A percentile compares a stretch with the other conserved stretches of the same genome.
Evolutionary conservation across 2,329 filamentous ascomycete species (phyloP).

Genomic region (Ophiocordyceps australis): DNA sequence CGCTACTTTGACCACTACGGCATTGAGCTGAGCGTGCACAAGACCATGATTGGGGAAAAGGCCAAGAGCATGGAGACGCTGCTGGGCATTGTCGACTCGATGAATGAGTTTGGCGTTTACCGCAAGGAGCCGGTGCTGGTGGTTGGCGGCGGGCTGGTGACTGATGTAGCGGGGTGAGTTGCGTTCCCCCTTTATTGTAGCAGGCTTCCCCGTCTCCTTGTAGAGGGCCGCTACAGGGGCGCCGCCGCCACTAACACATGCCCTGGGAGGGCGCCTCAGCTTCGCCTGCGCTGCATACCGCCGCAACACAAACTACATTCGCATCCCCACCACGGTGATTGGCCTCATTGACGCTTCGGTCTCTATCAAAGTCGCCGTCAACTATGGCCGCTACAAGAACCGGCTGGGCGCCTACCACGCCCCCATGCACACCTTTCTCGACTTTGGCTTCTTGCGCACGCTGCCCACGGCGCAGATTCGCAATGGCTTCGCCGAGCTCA

Average conservation of each 20-base stretch:
- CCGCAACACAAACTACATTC: slow-evolving; percentile 56
- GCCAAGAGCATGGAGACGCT: slow-evolving; percentile 56
- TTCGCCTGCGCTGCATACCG: slow-evolving; percentile 57
- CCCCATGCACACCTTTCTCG: slow-evolving; percentile 53
- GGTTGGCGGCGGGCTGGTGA: slow-evolving; percentile 52
- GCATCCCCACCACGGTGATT: slow-evolving; percentile 57
- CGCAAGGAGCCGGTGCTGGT: slow-evolving; percentile 51
- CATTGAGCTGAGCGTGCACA: slow-evolving; percentile 45
- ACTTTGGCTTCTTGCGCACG: slow-evolving; percentile 54
- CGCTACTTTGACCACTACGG: slow-evolving; percentile 48
- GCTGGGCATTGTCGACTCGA: slow-evolving; percentile 51
- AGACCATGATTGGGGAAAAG: slow-evolving; percentile 60
- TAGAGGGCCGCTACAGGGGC: too few species aligned
- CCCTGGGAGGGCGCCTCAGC: slow-evolving; percentile 21
- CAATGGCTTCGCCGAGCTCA: slow-evolving; percentile 57
- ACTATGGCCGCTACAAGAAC: slow-evolving; percentile 63
- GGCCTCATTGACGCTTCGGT: slow-evolving; percentile 60
- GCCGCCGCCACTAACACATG: too few species aligned
- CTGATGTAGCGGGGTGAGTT: slow-evolving; percentile 57
- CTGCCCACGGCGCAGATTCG: slow-evolving; percentile 49
- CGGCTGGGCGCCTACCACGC: slow-evolving; percentile 56
- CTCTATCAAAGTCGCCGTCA: slow-evolving; percentile 63
- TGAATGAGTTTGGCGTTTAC: slow-evolving; percentile 56
- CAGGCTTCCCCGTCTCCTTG: too few species aligned
- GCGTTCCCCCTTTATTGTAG: too few species aligned